These are phyloP conservation scores for Lindgomyces ingoldianus DNA, from an alignment of 495 filamentous ascomycete species.

Conservation along the genomic window DNA sequence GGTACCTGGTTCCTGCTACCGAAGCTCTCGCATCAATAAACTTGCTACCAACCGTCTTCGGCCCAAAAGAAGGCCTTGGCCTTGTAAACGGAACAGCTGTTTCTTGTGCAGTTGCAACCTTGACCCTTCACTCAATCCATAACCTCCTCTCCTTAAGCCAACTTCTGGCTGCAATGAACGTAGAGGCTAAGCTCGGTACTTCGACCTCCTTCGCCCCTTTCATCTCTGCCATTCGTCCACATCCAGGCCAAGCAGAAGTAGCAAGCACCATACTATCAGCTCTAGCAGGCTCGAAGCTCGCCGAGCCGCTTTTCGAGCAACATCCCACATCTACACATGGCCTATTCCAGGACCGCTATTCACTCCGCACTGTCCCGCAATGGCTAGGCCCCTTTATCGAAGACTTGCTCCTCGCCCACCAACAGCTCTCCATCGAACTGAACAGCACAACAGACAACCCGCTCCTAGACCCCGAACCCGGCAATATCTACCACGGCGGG, in stretches of 20 bases:
- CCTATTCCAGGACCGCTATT: constrained; percentile 45
- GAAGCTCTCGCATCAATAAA: constrained; percentile 47
- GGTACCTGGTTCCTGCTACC: background rate
- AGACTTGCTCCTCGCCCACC: constrained; percentile 28
- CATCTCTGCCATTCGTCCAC: constrained; percentile 59
- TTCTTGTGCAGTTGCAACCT: constrained; percentile 53
- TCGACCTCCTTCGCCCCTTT: constrained; percentile 60
- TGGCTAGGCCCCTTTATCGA: constrained; percentile 39
- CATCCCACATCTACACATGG: constrained; percentile 18
- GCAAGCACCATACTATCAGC: constrained; percentile 58
- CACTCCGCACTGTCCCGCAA: constrained; percentile 35
- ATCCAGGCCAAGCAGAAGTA: constrained; percentile 62
- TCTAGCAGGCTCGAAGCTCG: constrained; percentile 42
- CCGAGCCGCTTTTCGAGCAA: constrained; percentile 21
- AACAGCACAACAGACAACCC: constrained; percentile 38
- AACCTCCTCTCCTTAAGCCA: constrained; percentile 62
- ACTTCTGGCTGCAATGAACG: constrained; percentile 55
- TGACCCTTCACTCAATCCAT: constrained; percentile 60
- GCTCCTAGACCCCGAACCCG: constrained; percentile 19
- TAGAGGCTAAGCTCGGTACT: constrained; percentile 55
- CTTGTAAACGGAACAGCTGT: constrained; percentile 67
- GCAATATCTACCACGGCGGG: constrained; percentile 28
- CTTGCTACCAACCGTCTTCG: constrained; percentile 52
- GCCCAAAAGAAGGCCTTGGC: constrained; percentile 64
- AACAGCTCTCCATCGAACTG: constrained; percentile 25